These are phyloP conservation scores for Thoreauomyces humboldtii DNA, from an alignment of 192 early-diverging fungal species.

Conservation along the genomic window DNA sequence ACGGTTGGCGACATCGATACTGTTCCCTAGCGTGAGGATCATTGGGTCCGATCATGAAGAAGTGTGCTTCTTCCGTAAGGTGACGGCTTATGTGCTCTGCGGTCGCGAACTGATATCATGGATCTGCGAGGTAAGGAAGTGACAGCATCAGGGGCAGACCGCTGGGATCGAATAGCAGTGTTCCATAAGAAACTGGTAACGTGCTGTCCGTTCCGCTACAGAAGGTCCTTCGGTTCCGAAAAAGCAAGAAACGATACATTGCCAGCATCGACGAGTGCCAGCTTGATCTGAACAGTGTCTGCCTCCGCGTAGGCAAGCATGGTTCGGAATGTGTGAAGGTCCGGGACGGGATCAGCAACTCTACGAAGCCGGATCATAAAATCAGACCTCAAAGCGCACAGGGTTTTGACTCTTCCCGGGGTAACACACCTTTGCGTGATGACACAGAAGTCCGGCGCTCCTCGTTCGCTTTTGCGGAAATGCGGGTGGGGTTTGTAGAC, in stretches of 20 bases:
- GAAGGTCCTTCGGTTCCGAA: not conserved
- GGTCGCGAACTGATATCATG: too few species aligned
- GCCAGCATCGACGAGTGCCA: conserved; percentile 16
- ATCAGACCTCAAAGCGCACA: not conserved
- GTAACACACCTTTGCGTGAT: conserved; percentile 13
- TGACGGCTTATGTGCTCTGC: too few species aligned
- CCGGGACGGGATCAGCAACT: not conserved
- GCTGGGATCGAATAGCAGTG: too few species aligned
- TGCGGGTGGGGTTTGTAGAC: conserved; percentile 19
- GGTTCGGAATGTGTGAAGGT: not conserved
- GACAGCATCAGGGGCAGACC: too few species aligned
- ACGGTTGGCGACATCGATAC: too few species aligned
- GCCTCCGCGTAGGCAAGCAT: not conserved
- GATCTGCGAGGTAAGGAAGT: too few species aligned
- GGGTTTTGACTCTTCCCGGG: not conserved
- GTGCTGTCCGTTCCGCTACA: too few species aligned
- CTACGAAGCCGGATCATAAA: not conserved
- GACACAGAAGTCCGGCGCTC: conserved; percentile 15
- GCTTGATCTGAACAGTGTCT: conserved; percentile 8
- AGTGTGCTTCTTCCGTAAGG: too few species aligned
- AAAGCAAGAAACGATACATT: conserved; percentile 26
- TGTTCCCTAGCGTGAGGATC: too few species aligned
- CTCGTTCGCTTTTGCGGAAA: conserved; percentile 16
- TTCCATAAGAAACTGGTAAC: too few species aligned
- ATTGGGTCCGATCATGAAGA: too few species aligned